Evolutionary conservation across 1,284 basidiomycete species (phyloP), one percentile per base, ranked within the genome.

Genomic region (Entoloma clypeatum): DNA sequence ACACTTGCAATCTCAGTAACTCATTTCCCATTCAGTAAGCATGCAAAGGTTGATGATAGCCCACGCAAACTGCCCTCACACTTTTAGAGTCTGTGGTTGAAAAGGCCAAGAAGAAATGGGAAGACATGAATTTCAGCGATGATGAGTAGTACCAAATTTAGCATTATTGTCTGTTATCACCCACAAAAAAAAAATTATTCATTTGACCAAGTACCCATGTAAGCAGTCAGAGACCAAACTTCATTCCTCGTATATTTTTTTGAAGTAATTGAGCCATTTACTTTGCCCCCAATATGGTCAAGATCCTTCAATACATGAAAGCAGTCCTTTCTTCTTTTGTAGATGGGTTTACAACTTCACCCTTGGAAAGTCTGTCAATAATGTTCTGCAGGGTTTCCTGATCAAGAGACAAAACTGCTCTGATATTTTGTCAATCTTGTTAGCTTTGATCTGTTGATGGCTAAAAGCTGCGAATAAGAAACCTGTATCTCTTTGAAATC

Each of bases 391-490:
- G 41, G 1, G 55, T 49, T 14, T 38, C 22, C 6, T 36, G 34
- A 39, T 68, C 43, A 0, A 69, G 18, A 10, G 36, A 47, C 1
- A 58, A 21, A 69, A 13, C 5, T 57, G 24, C 1, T 57, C 26
- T 7, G 57, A 39, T 5, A 68, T 54, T 7, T 49, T 31, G 3
- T 41, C 11, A 51, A 66, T 63, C 7, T 55, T 51, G 0, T 29
- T 11, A n/a, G 48, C 34, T 32, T 60, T 63, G 3, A 72, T 61
- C 40, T 67, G 64, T 18, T 60, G 39, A 39, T 71, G 67, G 51
- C 64, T 69, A 36, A 72, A 67, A 0, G 61, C 59, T 3, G 69
- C 53, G 13, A 72, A 54, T 0, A 62, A 55, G 51, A 71, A 70
- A 2, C 50, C 44, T 1, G 48, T 28, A 34, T 69, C 66, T 1